A percentile compares a stretch with the other conserved stretches of the same genome.
Conservation (phyloP, 805 yeast genomes). For the Metschnikowia cerradonensis region DNA sequence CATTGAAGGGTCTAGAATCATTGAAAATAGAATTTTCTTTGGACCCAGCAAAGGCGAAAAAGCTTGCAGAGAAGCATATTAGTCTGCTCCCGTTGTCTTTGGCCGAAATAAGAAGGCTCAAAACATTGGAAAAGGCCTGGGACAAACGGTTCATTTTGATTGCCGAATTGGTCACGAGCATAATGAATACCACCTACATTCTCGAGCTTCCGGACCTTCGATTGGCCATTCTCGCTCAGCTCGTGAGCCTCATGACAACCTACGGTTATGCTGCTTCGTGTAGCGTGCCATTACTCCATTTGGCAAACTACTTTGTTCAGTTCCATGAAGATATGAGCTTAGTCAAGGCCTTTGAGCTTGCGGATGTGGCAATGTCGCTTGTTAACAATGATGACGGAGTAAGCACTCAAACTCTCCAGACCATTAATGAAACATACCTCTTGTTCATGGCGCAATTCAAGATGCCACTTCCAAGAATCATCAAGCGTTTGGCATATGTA, state of each 20-base stretch:
- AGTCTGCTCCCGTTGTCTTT: conserved; percentile 37
- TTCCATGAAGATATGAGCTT: conserved; percentile 27
- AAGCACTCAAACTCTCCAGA: conserved; percentile 32
- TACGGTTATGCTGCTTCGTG: conserved; percentile 40
- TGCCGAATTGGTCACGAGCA: conserved; percentile 39
- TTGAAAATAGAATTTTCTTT: conserved; percentile 32
- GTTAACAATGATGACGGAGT: conserved; percentile 31
- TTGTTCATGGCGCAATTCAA: conserved; percentile 38
- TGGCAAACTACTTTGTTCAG: conserved; percentile 32
- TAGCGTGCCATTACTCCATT: conserved; percentile 36
- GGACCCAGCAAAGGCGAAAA: conserved; percentile 23
- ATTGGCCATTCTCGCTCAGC: conserved; percentile 28
- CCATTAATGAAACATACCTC: conserved; percentile 41
- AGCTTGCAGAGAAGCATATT: conserved; percentile 18
- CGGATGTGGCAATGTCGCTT: conserved; percentile 36
- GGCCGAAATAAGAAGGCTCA: conserved; percentile 33
- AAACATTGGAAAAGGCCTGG: conserved; percentile 18
- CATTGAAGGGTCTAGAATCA: conserved; percentile 30
- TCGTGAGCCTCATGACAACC: conserved; percentile 32
- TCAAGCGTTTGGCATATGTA: conserved; percentile 19
- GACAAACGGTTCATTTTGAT: conserved; percentile 27
- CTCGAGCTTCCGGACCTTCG: conserved; percentile 25
- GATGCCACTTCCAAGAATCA: conserved; percentile 36
- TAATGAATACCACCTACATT: conserved; percentile 32
- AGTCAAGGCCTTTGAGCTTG: conserved; percentile 38